Evolutionary conservation across 306 rosid genomes (phyloP).

Genomic region (Acacia confusa): DNA sequence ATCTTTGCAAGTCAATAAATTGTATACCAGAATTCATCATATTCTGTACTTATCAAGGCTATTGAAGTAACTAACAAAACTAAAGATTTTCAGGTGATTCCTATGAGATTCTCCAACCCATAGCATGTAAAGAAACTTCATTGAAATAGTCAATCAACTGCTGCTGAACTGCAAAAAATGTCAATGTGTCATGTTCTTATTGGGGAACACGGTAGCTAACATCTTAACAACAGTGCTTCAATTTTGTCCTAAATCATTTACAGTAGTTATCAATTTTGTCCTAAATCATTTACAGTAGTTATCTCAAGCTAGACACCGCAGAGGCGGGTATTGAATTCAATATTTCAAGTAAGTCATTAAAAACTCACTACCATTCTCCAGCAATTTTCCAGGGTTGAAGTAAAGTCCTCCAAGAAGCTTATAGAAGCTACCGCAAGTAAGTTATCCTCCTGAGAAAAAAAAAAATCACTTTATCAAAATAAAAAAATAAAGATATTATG

Average conservation of each 20-base stretch:
- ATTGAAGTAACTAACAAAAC: neutral
- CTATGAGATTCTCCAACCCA: neutral
- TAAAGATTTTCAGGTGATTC: neutral
- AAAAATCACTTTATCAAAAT: slow-evolving; percentile 12
- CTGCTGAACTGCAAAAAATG: neutral
- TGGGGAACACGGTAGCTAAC: neutral
- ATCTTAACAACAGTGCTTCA: neutral
- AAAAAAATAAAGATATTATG: slow-evolving; percentile 18
- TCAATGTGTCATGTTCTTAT: neutral
- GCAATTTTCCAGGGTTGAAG: slow-evolving; percentile 58
- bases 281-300: neutral
- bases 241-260: neutral
- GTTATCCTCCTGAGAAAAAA: slow-evolving; percentile 65
- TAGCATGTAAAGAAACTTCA: neutral
- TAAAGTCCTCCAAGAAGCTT: slow-evolving; percentile 68
- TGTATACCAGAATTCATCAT: neutral
- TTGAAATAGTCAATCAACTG: neutral
- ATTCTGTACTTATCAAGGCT: neutral
- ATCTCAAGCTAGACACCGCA: neutral
- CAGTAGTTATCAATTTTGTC: neutral
- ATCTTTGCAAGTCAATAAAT: neutral
- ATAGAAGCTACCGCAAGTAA: slow-evolving; percentile 71
- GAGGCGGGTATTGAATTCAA: slow-evolving; percentile 19
- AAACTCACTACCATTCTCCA: slow-evolving; percentile 73
- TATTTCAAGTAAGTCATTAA: slow-evolving; percentile 19